Percentiles rank a stretch among this genome's conserved stretches.
These are phyloP conservation scores for Suillus sp. DNA, from an alignment of 768 basidiomycete species.

Conservation along the genomic window DNA sequence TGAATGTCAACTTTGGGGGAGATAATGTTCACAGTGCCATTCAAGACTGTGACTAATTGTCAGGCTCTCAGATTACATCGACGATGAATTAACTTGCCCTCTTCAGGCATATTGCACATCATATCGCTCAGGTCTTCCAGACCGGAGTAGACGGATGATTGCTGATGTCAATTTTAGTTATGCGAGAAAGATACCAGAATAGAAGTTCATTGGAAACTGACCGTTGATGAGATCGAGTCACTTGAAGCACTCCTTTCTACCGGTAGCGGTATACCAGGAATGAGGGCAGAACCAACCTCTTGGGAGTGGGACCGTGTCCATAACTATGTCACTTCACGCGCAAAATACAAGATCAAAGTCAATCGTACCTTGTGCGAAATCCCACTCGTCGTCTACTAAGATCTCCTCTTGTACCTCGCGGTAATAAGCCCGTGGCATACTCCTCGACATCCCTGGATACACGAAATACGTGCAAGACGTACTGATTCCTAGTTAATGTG, in stretches of 20 bases:
- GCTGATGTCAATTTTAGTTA: conserved; percentile 8
- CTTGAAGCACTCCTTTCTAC: conserved; percentile 9
- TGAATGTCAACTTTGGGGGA: background rate
- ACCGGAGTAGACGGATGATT: conserved; percentile 16
- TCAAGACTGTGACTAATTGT: background rate
- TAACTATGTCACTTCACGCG: background rate
- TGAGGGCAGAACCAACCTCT: background rate
- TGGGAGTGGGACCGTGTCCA: background rate
- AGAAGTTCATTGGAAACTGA: conserved; percentile 1
- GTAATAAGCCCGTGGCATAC: background rate
- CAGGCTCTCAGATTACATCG: background rate
- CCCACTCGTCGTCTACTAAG: background rate
- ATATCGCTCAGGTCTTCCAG: conserved; percentile 17
- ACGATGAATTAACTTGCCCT: conserved; percentile 8
- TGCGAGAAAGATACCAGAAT: background rate
- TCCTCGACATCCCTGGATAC: background rate
- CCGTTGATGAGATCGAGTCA: conserved; percentile 13
- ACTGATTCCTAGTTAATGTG: background rate
- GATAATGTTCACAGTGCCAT: background rate
- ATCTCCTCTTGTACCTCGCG: conserved; percentile 1
- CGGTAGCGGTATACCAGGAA: background rate
- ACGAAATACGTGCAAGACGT: background rate
- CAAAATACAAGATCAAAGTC: background rate
- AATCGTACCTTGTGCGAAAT: background rate
- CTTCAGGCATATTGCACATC: conserved; percentile 14